phyloP scores from a whole-genome alignment of 2,329 filamentous ascomycete species.

The Coniochaeta pulveracea region DNA sequence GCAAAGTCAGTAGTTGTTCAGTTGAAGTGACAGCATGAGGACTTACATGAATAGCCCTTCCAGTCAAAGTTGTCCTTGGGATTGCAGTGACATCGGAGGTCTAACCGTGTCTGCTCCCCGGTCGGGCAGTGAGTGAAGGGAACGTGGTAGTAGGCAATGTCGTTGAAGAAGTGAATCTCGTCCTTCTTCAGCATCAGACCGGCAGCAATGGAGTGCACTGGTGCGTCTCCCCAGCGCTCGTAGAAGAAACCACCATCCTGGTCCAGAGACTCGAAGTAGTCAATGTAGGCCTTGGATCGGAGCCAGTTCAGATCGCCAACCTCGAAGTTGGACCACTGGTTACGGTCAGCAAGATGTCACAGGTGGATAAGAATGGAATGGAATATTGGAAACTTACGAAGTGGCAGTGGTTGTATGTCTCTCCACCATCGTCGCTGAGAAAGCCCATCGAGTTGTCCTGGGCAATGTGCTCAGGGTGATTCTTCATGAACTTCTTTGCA shows the following conservation, averaged over 20 bases:
- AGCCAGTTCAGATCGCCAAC: conserved; percentile 92
- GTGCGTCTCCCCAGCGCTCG: conserved; percentile 95
- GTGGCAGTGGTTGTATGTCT: conserved; percentile 94
- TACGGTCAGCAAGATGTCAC: neutral
- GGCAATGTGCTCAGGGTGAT: conserved; percentile 78
- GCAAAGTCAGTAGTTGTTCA: conserved; percentile 5
- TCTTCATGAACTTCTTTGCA: conserved; percentile 85
- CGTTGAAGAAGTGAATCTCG: conserved; percentile 96
- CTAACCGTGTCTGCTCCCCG: conserved; percentile 69
- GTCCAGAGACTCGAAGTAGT: conserved; percentile 85
- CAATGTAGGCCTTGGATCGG: conserved; percentile 74
- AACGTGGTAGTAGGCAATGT: conserved; percentile 96
- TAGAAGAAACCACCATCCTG: conserved; percentile 96
- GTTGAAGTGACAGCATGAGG: neutral
- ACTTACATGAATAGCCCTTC: conserved; percentile 95
- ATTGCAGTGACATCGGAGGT: conserved; percentile 89
- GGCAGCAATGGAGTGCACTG: conserved; percentile 95
- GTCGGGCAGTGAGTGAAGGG: conserved; percentile 97
- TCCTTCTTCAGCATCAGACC: conserved; percentile 80
- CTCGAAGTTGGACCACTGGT: conserved; percentile 96
- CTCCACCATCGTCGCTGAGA: conserved; percentile 81
- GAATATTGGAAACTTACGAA: conserved; percentile 67
- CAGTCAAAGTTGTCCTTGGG: conserved; percentile 98
- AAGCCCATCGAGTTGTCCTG: conserved; percentile 82
- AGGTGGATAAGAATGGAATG: neutral